Evolutionary conservation across 2,329 filamentous ascomycete genomes (phyloP), one percentile per base, ranked within the genome.

Genomic region (Cladosporium cucumerinum): DNA sequence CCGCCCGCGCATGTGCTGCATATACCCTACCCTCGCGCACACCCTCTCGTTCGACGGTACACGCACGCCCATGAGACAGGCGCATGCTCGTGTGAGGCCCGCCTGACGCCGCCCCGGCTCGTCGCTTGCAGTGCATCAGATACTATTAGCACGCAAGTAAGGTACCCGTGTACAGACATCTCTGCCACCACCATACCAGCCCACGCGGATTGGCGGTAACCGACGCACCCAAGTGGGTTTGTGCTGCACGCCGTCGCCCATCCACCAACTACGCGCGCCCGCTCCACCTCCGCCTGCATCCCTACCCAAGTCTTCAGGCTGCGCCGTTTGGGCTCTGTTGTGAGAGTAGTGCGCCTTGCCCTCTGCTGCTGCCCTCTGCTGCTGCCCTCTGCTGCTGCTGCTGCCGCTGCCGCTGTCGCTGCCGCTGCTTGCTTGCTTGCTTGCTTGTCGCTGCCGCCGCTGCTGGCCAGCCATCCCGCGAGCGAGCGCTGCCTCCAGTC

Each of bases 261-360:
- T 28, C 36, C 12, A 58, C 55, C 55, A 58, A 58, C 55, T 36
- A 58, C 34, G 55, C 55, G 8, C 21, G 18, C 11, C n/a, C 54
- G 32, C 54, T 39, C 30, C 11, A 57, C 11, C 54, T 57, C 54
- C 54, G 54, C 54, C 54, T 57, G 54, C 54, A 57, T 57, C 54
- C 54, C 54, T 58, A 58, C 55, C 55, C 55, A 58, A 58, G 30
- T 58, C 55, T 58, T 58, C 55, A 58, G 55, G 34, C 55, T 43
- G 55, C 28, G 34, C 55, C 21, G 32, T 46, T 58, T 58, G 55
- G 55, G 55, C 34, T 58, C 54, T 32, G 51, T 30, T 18, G 30
- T 5, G 21, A 39, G 30, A n/a, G 32, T 28, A 51, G 48, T 51
- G 48, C 48, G 26, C 23, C 12, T 14, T 51, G 48, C 26, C 12